Evolutionary conservation across 192 early-diverging fungal genomes (phyloP).

Genomic region (Coemansia sp.): DNA sequence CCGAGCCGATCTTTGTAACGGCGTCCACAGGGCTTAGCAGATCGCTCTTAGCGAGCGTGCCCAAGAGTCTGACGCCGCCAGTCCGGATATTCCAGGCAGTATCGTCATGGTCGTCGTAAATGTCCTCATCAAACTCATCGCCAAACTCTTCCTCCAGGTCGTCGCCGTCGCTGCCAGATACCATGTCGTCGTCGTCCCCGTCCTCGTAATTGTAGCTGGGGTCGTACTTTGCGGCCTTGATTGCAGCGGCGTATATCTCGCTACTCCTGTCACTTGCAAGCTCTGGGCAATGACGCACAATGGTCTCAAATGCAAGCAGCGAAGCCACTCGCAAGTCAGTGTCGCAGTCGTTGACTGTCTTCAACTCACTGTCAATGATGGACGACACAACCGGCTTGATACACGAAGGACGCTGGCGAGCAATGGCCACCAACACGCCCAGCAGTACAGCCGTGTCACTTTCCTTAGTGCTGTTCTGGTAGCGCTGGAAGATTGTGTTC

Average conservation of each 20-base stretch:
- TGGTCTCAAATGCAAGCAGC: conserved; percentile 40
- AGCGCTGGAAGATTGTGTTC: conserved; percentile 36
- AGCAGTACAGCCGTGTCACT: conserved; percentile 33
- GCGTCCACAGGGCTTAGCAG: conserved; percentile 14
- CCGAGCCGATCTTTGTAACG: conserved; percentile 21
- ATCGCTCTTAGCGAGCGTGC: conserved; percentile 28
- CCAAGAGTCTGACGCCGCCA: conserved; percentile 42
- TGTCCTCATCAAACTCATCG: conserved; percentile 44
- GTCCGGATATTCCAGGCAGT: conserved; percentile 45
- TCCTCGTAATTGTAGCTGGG: conserved; percentile 48
- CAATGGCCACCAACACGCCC: conserved; percentile 45
- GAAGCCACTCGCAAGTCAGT: conserved; percentile 32
- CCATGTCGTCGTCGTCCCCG: conserved; percentile 20
- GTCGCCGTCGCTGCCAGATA: conserved; percentile 29
- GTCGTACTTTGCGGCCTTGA: conserved; percentile 29
- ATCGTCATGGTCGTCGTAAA: conserved; percentile 49
- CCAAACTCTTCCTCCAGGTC: conserved; percentile 41
- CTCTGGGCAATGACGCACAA: conserved; percentile 26
- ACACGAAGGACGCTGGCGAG: conserved; percentile 37
- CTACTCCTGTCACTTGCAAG: conserved; percentile 8
- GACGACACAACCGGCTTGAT: conserved; percentile 13
- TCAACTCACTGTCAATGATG: conserved; percentile 33
- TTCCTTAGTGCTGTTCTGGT: conserved; percentile 16
- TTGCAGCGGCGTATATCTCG: conserved; percentile 27
- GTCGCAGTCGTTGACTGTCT: conserved; percentile 25